Conservation (phyloP, 106 monocot species). For the Cymbidium sinense region DNA sequence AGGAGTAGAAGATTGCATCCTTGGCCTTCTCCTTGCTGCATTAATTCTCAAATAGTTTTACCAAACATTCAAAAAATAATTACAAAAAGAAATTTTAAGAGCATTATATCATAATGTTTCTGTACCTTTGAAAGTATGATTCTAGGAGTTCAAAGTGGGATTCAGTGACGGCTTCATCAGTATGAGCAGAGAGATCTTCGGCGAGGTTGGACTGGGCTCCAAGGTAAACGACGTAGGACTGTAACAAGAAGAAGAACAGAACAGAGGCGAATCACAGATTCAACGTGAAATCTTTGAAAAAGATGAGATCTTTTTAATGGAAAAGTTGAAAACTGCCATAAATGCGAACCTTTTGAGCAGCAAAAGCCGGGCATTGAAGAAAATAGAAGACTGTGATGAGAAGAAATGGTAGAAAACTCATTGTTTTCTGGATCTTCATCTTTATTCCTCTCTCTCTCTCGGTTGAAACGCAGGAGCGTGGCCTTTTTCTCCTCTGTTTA, state of each 20-base stretch:
- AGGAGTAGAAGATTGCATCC: slow-evolving; percentile 34
- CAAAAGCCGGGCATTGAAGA: slow-evolving; percentile 8
- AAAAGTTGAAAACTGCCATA: no score
- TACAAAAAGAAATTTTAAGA: background rate
- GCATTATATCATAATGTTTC: background rate
- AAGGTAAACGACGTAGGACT: slow-evolving; percentile 24
- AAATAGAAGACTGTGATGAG: slow-evolving; percentile 6
- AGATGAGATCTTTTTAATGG: background rate
- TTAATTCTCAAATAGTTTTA: background rate
- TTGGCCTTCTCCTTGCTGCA: slow-evolving; percentile 29
- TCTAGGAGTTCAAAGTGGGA: slow-evolving; percentile 25
- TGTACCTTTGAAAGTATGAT: slow-evolving; percentile 17
- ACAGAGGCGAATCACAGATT: background rate
- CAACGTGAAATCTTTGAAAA: background rate
- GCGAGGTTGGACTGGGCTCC: slow-evolving; percentile 8
- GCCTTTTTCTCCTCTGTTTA: background rate
- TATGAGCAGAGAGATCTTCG: slow-evolving; percentile 3
- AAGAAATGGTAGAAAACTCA: background rate
- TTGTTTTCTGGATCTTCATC: slow-evolving; percentile 2
- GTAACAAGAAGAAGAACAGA: background rate
- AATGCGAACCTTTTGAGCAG: slow-evolving; percentile 12
- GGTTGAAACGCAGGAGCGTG: background rate
- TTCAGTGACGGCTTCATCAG: background rate
- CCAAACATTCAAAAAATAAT: background rate
- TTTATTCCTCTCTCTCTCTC: background rate